Conservation (phyloP, 345 rosid genomes). For the Ceriops decandra region DNA sequence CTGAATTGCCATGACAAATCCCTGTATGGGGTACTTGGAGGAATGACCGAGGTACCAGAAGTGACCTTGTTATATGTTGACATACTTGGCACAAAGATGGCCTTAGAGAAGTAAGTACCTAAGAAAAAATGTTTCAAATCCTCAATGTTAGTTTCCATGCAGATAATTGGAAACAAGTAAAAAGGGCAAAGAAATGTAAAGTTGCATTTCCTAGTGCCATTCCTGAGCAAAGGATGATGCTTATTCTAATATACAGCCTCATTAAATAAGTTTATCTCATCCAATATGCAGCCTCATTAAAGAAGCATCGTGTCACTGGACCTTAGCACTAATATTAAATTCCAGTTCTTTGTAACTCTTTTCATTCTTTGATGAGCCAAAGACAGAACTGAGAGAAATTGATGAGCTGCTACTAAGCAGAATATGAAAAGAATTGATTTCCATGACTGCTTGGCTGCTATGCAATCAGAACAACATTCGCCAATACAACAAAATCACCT, state of each 20-base stretch:
- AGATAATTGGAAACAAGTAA: not conserved
- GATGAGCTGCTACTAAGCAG: not conserved
- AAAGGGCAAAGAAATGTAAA: not conserved
- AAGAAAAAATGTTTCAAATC: conserved; percentile 20
- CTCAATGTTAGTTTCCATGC: not conserved
- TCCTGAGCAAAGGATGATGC: not conserved
- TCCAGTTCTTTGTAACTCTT: too few species aligned
- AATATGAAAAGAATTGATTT: not conserved
- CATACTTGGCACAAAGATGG: conserved; percentile 75
- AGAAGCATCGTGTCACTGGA: not conserved
- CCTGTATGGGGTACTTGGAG: conserved; percentile 35
- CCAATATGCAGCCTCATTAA: not conserved
- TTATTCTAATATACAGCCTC: not conserved
- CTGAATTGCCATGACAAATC: conserved; percentile 76
- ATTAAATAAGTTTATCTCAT: not conserved
- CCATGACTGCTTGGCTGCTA: not conserved
- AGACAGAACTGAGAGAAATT: not conserved
- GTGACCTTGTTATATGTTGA: conserved; percentile 76
- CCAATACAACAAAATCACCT: too few species aligned
- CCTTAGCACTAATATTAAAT: too few species aligned
- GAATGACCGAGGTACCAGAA: conserved; percentile 46
- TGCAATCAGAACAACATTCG: not conserved
- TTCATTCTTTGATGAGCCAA: not conserved
- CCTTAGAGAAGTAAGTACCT: conserved; percentile 78
- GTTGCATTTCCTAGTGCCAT: not conserved